phyloP scores from a whole-genome alignment of 805 yeast genomes.

The Komagataella pastoris region DNA sequence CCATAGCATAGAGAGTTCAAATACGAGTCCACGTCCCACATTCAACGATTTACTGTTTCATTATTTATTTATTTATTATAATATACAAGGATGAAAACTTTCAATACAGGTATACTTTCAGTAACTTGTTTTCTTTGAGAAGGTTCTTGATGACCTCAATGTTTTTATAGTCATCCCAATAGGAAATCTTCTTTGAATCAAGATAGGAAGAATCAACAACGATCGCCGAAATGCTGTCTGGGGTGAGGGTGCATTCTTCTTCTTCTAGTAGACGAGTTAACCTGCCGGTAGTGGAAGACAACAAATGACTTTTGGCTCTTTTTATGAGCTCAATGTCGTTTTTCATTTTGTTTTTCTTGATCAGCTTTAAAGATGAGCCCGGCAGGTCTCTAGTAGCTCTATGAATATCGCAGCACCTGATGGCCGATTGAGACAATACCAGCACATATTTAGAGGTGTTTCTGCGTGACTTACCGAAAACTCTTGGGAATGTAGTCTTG shows the following conservation, averaged over 20 bases:
- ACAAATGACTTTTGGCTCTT: constrained; percentile 31
- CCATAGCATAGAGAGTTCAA: not conserved
- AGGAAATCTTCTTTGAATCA: constrained; percentile 43
- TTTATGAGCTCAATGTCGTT: constrained; percentile 40
- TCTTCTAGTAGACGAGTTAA: constrained; percentile 30
- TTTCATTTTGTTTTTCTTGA: constrained; percentile 58
- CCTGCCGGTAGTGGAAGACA: constrained; percentile 56
- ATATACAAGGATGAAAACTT: not conserved
- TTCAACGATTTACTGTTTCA: not conserved
- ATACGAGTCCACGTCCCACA: not conserved
- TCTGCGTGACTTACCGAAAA: constrained; percentile 11
- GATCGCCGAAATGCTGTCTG: constrained; percentile 34
- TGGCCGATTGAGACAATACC: constrained; percentile 59
- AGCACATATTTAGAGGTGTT: constrained; percentile 26
- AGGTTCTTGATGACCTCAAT: constrained; percentile 25
- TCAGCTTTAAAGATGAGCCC: constrained; percentile 49
- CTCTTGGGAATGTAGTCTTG: constrained; percentile 15
- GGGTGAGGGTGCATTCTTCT: constrained; percentile 25
- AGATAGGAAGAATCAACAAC: constrained; percentile 49
- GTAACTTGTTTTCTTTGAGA: constrained; percentile 18
- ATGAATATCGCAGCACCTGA: constrained; percentile 77
- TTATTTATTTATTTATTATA: not conserved
- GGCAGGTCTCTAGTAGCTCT: constrained; percentile 38
- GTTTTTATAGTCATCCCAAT: constrained; percentile 46
- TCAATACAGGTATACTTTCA: constrained; percentile 40